Conservation (phyloP, 2,329 filamentous ascomycete species). For the Nectriaceae sp. region DNA sequence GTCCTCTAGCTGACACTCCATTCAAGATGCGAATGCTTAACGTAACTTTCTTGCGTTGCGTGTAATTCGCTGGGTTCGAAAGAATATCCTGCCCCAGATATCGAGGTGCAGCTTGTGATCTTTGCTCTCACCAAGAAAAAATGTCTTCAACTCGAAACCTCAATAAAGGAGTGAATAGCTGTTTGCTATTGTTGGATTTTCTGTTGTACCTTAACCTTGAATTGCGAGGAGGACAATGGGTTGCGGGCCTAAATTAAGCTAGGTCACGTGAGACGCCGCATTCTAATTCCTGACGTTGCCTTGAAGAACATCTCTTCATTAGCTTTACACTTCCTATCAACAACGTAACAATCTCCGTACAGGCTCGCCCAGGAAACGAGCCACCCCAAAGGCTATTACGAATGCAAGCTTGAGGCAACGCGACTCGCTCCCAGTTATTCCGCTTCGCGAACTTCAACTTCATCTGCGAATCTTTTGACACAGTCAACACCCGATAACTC, state of each 20-base stretch:
- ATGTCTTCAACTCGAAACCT: no score
- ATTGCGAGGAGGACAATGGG: background rate
- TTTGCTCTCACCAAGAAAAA: no score
- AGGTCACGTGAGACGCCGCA: constrained; percentile 14
- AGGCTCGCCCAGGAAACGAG: background rate
- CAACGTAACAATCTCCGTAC: constrained; percentile 1
- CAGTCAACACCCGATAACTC: background rate
- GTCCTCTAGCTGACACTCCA: no score
- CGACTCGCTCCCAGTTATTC: background rate
- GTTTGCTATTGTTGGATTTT: no score
- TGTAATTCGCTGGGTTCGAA: no score
- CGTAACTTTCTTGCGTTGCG: no score
- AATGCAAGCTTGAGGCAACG: constrained; percentile 6
- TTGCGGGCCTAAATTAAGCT: background rate
- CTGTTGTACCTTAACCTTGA: no score
- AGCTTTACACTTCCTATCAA: constrained; percentile 3
- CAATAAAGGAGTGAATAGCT: no score
- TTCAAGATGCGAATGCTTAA: no score
- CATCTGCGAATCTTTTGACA: background rate
- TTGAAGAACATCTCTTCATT: constrained; percentile 6
- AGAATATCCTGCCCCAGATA: no score
- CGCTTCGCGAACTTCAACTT: constrained; percentile 1
- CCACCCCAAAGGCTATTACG: background rate
- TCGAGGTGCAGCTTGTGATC: no score
- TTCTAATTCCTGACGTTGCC: constrained; percentile 9